These are phyloP conservation scores for Eucalyptus sp. DNA, from an alignment of 345 rosid species.

Conservation along the genomic window DNA sequence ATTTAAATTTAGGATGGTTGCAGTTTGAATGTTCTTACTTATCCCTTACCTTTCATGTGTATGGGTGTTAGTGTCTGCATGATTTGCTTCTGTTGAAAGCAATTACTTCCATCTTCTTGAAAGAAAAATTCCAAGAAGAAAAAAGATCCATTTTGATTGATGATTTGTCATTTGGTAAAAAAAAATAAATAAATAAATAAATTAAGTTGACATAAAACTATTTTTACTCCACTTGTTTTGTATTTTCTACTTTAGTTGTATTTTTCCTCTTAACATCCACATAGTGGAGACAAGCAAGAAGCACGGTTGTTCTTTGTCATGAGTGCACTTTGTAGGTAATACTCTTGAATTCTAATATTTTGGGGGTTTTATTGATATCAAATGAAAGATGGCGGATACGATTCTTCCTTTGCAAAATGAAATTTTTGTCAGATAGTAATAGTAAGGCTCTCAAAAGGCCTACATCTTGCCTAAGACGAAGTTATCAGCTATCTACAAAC, in stretches of 20 bases:
- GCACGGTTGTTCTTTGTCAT: background rate
- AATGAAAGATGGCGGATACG: background rate
- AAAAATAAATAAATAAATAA: background rate
- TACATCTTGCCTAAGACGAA: background rate
- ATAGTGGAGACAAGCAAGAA: background rate
- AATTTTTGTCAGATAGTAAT: background rate
- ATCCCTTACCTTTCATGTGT: slow-evolving; percentile 5
- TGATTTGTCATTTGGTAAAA: background rate
- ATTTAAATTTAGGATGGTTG: slow-evolving; percentile 21
- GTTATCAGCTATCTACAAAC: background rate
- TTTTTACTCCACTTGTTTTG: background rate
- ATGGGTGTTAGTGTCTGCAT: slow-evolving; percentile 7
- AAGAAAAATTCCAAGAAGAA: background rate
- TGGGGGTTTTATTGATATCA: background rate
- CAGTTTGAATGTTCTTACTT: slow-evolving; percentile 7
- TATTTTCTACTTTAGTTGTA: background rate
- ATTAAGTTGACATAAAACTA: background rate
- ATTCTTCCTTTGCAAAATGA: background rate
- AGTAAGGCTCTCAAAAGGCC: background rate
- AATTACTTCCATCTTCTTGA: background rate
- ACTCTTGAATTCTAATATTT: background rate
- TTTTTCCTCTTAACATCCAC: background rate
- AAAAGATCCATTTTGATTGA: background rate
- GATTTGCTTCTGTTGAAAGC: background rate
- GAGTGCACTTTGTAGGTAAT: background rate